These are phyloP conservation scores for Gossypium laxum DNA, from an alignment of 441 rosid genomes.

Conservation along the genomic window DNA sequence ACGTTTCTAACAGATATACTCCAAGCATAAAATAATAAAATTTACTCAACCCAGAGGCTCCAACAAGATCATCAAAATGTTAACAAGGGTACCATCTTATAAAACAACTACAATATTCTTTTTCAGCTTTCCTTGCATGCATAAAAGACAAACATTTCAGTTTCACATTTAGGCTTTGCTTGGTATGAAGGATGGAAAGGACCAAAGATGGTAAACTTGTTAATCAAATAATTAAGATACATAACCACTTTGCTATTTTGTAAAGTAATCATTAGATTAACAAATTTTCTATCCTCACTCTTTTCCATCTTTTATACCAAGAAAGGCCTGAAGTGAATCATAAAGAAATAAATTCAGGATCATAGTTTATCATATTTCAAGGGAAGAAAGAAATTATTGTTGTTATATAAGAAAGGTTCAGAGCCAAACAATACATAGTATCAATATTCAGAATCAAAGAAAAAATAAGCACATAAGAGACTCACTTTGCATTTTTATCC, in stretches of 20 bases:
- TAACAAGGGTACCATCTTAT: background rate
- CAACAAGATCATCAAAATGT: background rate
- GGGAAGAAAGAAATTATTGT: background rate
- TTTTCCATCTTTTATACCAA: background rate
- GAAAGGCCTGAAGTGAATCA: background rate
- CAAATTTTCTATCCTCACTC: background rate
- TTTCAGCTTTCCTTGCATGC: background rate
- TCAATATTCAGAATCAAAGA: background rate
- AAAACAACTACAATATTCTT: background rate
- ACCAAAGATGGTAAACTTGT: background rate
- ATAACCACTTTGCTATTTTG: background rate
- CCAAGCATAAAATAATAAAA: background rate
- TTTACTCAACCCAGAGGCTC: background rate
- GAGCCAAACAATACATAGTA: background rate
- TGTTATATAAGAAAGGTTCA: background rate
- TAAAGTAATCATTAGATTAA: background rate
- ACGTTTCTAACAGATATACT: background rate
- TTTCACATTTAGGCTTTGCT: background rate
- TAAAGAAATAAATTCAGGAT: background rate
- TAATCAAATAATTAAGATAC: background rate
- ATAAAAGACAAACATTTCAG: background rate
- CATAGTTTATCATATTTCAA: background rate
- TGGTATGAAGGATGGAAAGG: background rate
- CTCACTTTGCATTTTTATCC: constrained; percentile 16
- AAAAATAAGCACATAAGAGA: background rate